Conservation (phyloP, 2,329 filamentous ascomycete genomes). For the Exophiala aquamarina region DNA sequence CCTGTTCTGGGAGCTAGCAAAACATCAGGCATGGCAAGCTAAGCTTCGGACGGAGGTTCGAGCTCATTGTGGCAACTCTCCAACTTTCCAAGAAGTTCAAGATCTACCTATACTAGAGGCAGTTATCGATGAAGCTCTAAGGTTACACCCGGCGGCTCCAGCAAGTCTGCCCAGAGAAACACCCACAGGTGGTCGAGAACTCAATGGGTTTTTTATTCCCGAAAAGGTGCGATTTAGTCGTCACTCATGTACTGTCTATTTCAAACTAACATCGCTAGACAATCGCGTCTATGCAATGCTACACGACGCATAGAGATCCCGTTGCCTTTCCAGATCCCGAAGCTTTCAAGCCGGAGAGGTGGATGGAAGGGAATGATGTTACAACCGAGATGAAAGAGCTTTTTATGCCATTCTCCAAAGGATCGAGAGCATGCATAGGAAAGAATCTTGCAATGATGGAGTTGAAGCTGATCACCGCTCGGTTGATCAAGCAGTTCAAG, state of each 20-base stretch:
- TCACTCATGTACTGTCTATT: no score
- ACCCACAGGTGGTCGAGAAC: constrained; percentile 1
- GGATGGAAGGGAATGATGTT: neutral
- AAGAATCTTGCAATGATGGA: constrained; percentile 1
- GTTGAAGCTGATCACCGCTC: constrained; percentile 17
- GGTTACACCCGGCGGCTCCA: constrained; percentile 46
- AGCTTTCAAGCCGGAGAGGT: constrained; percentile 1
- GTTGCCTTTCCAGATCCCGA: neutral
- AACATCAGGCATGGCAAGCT: constrained; percentile 26
- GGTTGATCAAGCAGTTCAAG: constrained; percentile 12
- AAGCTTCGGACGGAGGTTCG: constrained; percentile 25
- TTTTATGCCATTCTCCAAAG: constrained; percentile 1
- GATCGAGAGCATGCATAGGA: neutral
- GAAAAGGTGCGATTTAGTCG: constrained; percentile 1
- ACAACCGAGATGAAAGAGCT: neutral
- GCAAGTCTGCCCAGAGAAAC: constrained; percentile 12
- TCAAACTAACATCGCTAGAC: constrained; percentile 1
- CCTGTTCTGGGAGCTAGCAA: constrained; percentile 28
- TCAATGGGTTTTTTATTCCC: constrained; percentile 11
- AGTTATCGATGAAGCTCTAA: constrained; percentile 59
- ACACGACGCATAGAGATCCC: neutral
- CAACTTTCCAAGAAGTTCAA: constrained; percentile 39
- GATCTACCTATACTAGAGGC: constrained; percentile 57
- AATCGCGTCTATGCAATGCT: constrained; percentile 6
- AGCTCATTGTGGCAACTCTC: constrained; percentile 8